Evolutionary conservation across 1,284 basidiomycete species (phyloP).

Genomic region (Butyriboletus appendiculatus): DNA sequence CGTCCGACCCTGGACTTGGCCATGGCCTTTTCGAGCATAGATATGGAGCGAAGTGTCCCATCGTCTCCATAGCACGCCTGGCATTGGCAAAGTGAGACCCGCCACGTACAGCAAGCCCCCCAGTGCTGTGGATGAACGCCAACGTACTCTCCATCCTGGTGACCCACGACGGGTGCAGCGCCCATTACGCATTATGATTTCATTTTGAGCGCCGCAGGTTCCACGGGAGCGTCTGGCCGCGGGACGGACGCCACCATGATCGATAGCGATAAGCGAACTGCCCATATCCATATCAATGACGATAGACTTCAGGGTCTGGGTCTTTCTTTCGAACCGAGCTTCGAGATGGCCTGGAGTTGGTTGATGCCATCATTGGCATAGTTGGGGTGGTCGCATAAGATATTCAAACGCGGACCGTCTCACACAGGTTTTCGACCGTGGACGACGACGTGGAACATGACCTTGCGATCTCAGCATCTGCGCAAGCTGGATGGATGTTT

Average conservation of each 20-base stretch:
- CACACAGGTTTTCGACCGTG: neutral
- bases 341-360: neutral
- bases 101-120: constrained; percentile 13
- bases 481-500: neutral
- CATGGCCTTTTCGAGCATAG: neutral
- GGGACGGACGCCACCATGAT: constrained; percentile 16
- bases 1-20: constrained; percentile 1
- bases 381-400: neutral
- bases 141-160: neutral
- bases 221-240: constrained; percentile 14
- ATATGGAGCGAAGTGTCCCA: neutral
- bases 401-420: neutral
- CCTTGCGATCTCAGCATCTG: neutral
- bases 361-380: too few species aligned
- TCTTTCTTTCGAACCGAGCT: neutral
- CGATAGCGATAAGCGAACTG: constrained; percentile 1
- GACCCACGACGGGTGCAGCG: neutral
- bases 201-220: constrained; percentile 6
- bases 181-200: constrained; percentile 3
- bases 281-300: constrained; percentile 1
- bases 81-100: constrained; percentile 4
- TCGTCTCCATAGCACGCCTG: neutral
- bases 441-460: neutral
- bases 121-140: neutral
- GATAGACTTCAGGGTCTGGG: constrained; percentile 20